These are phyloP conservation scores for Globisporangium cylindrosporum DNA, from an alignment of 352 stramenopile species.

Conservation along the genomic window DNA sequence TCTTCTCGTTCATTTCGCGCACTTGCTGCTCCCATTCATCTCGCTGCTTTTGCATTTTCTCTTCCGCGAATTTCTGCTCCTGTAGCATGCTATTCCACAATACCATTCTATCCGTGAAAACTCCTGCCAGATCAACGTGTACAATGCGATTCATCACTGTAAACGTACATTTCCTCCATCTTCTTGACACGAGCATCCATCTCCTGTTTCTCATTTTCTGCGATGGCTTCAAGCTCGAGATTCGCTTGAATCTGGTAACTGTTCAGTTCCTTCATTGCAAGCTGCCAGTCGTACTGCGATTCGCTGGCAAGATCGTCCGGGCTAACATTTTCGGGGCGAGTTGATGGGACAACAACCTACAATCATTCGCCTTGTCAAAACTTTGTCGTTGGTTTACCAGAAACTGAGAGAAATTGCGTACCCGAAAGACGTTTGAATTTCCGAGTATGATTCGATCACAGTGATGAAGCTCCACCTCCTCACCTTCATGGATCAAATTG, in stretches of 20 bases:
- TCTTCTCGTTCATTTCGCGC: constrained; percentile 62
- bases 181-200: constrained; percentile 71
- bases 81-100: constrained; percentile 38
- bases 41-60: constrained; percentile 57
- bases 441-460: constrained; percentile 73
- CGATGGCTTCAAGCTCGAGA: constrained; percentile 50
- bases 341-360: constrained; percentile 57
- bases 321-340: constrained; percentile 21
- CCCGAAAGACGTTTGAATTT: constrained; percentile 78
- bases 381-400: neutral
- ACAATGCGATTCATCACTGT: neutral
- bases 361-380: neutral
- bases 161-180: constrained; percentile 68
- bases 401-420: constrained; percentile 8
- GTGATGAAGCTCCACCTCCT: constrained; percentile 40
- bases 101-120: neutral
- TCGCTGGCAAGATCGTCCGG: constrained; percentile 38
- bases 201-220: constrained; percentile 69
- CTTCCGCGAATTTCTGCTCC: constrained; percentile 55
- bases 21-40: constrained; percentile 78
- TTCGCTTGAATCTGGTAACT: constrained; percentile 61
- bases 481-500: constrained; percentile 33
- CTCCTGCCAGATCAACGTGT: neutral
- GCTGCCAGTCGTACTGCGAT: constrained; percentile 69
- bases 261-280: constrained; percentile 83